Evolutionary conservation across 352 stramenopile genomes (phyloP).

Genomic region (Phytophthora melonis): DNA sequence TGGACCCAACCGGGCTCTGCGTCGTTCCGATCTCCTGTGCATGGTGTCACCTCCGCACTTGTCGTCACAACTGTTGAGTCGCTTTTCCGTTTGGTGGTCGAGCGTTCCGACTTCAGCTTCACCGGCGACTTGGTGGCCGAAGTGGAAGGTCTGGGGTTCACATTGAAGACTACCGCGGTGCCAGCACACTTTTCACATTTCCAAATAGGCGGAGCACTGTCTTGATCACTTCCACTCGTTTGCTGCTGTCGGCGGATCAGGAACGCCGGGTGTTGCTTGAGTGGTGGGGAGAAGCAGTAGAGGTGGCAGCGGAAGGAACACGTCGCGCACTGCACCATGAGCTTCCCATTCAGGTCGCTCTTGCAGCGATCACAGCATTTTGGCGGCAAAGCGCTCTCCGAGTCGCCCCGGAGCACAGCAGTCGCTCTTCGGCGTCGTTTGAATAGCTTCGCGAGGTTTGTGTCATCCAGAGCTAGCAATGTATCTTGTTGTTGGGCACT

Average conservation of each 20-base stretch:
- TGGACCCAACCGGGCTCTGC: conserved; percentile 15
- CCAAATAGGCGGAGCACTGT: conserved; percentile 21
- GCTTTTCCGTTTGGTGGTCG: conserved; percentile 4
- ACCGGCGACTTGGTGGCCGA: conserved; percentile 6
- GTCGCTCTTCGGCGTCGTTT: conserved; percentile 30
- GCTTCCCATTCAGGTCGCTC: conserved; percentile 74
- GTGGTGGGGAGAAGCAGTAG: conserved; percentile 74
- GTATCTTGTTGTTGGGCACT: conserved; percentile 5
- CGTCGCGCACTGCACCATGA: conserved; percentile 57
- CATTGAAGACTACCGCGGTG: conserved; percentile 35
- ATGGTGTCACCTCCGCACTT: background rate
- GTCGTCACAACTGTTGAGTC: background rate
- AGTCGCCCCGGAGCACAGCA: conserved; percentile 10
- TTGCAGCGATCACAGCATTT: conserved; percentile 62
- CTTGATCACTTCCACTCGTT: background rate
- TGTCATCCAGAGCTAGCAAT: conserved; percentile 3
- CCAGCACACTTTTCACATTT: conserved; percentile 44
- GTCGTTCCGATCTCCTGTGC: background rate
- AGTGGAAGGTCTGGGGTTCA: conserved; percentile 7
- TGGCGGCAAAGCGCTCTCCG: conserved; percentile 10
- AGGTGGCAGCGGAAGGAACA: conserved; percentile 70
- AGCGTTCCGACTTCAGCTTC: background rate
- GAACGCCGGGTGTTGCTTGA: conserved; percentile 68
- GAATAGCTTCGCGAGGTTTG: conserved; percentile 29
- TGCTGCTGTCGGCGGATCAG: conserved; percentile 29